Base-by-base conservation (phyloP, 2,329 filamentous ascomycete species). In the Teratosphaeria epicoccoides region DNA sequence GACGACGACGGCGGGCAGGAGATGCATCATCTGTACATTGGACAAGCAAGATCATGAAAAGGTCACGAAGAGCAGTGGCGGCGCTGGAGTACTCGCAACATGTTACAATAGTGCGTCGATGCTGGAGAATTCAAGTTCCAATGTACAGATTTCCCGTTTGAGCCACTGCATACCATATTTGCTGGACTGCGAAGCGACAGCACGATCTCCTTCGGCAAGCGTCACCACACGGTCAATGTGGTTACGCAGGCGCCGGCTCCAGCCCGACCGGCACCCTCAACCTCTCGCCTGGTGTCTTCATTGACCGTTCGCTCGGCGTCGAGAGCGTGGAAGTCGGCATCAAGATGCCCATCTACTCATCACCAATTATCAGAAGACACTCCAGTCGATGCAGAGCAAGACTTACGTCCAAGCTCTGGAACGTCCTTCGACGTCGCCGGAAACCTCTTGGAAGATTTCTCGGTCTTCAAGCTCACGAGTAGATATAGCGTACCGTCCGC, bases 251-350 rank as follows among this genome's bases (percentile, higher is more conserved):
- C 44, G 59, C 64, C 6, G 65, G 53, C 49, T 61, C 63, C 50
- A 66, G 43, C 6, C 64, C 64, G 50, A 66, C 58, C 49, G 66
- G 63, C 48, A 64, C 20, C 24, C 65, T 57, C 49, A 66, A 44
- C 47, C 57, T 66, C 62, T 9, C 60, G 52, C 49, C 64, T 65
- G 26, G 56, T 55, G 14, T 59, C 61, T 46, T 66, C 63, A 24
- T 56, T 66, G 17, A 64, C 63, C 7, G 57, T 60, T 9, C 60
- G 56, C 22, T 65, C 63, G 7, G 61, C 60, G 14, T 66, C 63
- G 3, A 67, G 56, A 6, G 57, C 54, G 44, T 54, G 60, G n/a
- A 67, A 57, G 23, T 65, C 61, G 12, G 57, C 55, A 49, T 67
- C 63, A 9, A 67, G 24, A 10, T 44, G 24, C 14, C 25, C 22